A percentile compares a stretch with the other conserved stretches of the same genome.
phyloP scores from a whole-genome alignment of 2,329 filamentous ascomycete genomes.

The Elsinoe australis region DNA sequence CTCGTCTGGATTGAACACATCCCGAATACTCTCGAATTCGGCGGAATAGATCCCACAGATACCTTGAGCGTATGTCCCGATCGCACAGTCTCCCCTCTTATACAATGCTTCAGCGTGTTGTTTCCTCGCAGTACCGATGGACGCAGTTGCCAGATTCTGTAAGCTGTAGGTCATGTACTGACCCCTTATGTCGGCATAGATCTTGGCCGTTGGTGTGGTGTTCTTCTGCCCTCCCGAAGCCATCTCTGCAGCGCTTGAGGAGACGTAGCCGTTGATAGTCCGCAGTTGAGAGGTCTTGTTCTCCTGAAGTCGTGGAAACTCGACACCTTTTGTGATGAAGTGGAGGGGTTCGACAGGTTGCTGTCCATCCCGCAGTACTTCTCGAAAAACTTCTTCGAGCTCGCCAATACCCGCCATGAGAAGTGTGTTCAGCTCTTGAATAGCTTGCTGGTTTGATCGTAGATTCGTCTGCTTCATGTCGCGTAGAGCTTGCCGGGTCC shows the following conservation, averaged over 20 bases:
- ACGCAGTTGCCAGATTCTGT: slow-evolving; percentile 79
- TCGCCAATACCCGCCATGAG: slow-evolving; percentile 73
- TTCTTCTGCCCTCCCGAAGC: slow-evolving; percentile 26
- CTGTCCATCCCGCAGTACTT: slow-evolving; percentile 69
- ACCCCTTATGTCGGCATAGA: slow-evolving; percentile 79
- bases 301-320: slow-evolving; percentile 69
- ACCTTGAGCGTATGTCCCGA: slow-evolving; percentile 77
- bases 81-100: slow-evolving; percentile 79
- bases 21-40: slow-evolving; percentile 85
- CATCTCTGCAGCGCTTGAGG: slow-evolving; percentile 24
- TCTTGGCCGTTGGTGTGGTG: slow-evolving; percentile 60
- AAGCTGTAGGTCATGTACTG: slow-evolving; percentile 77
- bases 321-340: slow-evolving; percentile 73
- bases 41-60: slow-evolving; percentile 81
- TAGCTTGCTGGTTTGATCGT: slow-evolving; percentile 82
- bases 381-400: slow-evolving; percentile 76
- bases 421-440: slow-evolving; percentile 68
- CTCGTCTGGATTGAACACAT: slow-evolving; percentile 77
- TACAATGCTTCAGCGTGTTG: slow-evolving; percentile 75
- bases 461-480: slow-evolving; percentile 88
- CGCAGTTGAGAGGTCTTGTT: slow-evolving; percentile 69
- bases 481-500: slow-evolving; percentile 72
- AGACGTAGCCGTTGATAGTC: slow-evolving; percentile 58
- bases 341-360: slow-evolving; percentile 80
- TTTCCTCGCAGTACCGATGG: slow-evolving; percentile 68